Conservation (phyloP, 139 green algal genomes). For the Chlamydomonas sp. region DNA sequence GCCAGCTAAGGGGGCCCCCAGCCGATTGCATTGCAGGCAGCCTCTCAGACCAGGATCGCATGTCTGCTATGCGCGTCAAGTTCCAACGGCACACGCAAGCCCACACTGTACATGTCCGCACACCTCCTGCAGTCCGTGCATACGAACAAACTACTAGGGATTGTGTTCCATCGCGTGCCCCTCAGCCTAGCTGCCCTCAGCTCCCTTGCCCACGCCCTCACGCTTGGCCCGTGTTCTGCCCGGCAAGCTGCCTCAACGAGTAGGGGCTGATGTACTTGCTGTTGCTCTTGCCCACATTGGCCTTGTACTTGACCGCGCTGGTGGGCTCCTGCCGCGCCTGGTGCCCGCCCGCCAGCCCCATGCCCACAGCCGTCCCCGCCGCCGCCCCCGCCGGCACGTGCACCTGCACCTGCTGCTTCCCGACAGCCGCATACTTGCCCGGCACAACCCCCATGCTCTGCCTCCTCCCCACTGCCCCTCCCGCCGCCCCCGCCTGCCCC, state of each 20-base stretch:
- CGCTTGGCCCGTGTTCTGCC: slow-evolving; percentile 32
- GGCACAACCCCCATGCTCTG: slow-evolving; percentile 25
- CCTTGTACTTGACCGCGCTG: slow-evolving; percentile 41
- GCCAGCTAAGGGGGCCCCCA: no score
- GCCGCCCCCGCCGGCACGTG: slow-evolving; percentile 13
- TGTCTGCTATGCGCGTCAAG: no score
- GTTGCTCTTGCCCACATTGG: slow-evolving; percentile 36
- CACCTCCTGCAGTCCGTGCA: no score
- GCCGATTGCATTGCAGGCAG: no score
- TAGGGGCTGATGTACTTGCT: slow-evolving; percentile 50
- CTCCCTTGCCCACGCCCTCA: not conserved
- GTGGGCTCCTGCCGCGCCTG: not conserved
- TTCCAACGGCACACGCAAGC: no score
- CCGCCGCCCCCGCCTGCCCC: not conserved
- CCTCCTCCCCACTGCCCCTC: not conserved
- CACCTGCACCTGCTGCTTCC: slow-evolving; percentile 28
- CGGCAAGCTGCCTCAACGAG: slow-evolving; percentile 38
- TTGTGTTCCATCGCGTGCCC: not conserved
- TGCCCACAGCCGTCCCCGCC: not conserved
- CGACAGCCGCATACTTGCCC: slow-evolving; percentile 16
- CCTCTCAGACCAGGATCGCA: no score
- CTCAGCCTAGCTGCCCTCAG: no score
- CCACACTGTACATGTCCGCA: no score
- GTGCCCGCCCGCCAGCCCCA: not conserved
- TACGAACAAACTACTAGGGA: no score